A percentile compares a stretch with the other conserved stretches of the same genome.
Evolutionary conservation across 768 basidiomycete genomes (phyloP).

Genomic region (Russula dissimulans): DNA sequence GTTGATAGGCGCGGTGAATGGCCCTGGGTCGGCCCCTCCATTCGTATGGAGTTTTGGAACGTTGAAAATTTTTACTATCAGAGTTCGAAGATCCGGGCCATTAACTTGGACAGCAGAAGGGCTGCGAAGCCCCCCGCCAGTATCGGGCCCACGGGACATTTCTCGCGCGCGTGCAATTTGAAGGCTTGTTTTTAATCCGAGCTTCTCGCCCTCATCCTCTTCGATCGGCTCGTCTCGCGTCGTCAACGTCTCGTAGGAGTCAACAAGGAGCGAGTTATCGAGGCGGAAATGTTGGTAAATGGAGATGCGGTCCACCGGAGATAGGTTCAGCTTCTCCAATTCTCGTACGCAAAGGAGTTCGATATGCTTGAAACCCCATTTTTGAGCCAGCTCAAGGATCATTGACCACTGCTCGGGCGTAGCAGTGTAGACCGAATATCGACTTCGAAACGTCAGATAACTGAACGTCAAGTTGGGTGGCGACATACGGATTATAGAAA

Average conservation of each 20-base stretch:
- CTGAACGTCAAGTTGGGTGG: background rate
- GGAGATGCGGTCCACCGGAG: constrained; percentile 30
- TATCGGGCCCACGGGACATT: constrained; percentile 14
- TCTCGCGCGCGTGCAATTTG: constrained; percentile 34
- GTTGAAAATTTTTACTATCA: constrained; percentile 5
- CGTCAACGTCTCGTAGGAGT: constrained; percentile 30
- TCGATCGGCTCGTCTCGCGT: constrained; percentile 30
- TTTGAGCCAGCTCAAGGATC: constrained; percentile 32
- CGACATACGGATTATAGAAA: constrained; percentile 29
- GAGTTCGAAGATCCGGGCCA: background rate
- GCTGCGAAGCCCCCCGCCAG: background rate
- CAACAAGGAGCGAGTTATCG: constrained; percentile 29
- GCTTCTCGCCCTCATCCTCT: constrained; percentile 33
- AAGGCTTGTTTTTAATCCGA: constrained; percentile 33
- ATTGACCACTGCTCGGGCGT: constrained; percentile 34
- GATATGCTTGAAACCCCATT: constrained; percentile 35
- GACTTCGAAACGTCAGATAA: constrained; percentile 19
- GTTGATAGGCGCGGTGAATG: background rate
- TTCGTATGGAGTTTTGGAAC: background rate
- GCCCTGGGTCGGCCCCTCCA: background rate
- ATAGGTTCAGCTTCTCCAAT: constrained; percentile 30
- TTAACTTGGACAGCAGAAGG: constrained; percentile 6
- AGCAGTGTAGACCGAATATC: constrained; percentile 33
- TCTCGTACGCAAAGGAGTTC: constrained; percentile 32
- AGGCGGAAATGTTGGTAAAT: constrained; percentile 33